Percentiles rank a stretch among this genome's conserved stretches.
These are phyloP conservation scores for Phytomonas sp. DNA, from an alignment of 208 protist species.

Conservation along the genomic window DNA sequence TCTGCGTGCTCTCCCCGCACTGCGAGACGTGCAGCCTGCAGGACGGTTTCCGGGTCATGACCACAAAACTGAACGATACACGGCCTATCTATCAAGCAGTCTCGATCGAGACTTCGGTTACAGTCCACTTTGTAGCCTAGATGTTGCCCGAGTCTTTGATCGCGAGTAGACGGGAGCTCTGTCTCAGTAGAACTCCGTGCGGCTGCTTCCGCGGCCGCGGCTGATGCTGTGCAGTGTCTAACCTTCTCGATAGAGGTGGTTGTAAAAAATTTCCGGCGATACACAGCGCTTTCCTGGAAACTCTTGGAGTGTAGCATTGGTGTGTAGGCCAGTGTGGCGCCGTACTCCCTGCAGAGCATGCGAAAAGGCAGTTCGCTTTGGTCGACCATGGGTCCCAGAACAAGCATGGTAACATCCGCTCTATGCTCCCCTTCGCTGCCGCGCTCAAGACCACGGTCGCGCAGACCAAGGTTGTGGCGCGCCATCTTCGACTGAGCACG, in stretches of 20 bases:
- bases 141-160: background rate
- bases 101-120: background rate
- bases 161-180: background rate
- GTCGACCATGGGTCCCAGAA: conserved; percentile 91
- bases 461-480: conserved; percentile 13
- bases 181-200: background rate
- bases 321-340: conserved; percentile 74
- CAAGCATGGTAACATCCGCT: conserved; percentile 24
- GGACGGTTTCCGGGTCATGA: conserved; percentile 54
- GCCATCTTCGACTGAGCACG: conserved; percentile 18
- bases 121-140: background rate
- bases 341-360: conserved; percentile 78
- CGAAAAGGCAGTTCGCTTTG: conserved; percentile 88
- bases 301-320: conserved; percentile 83
- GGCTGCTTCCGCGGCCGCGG: background rate
- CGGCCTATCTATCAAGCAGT: conserved; percentile 47
- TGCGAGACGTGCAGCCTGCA: conserved; percentile 55
- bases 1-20: conserved; percentile 27
- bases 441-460: background rate
- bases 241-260: conserved; percentile 25
- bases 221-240: background rate
- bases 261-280: conserved; percentile 52
- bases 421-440: background rate
- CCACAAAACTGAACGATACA: conserved; percentile 90
- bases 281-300: conserved; percentile 43